These are phyloP conservation scores for Vicia sativa DNA, from an alignment of 306 rosid genomes.

Conservation along the genomic window DNA sequence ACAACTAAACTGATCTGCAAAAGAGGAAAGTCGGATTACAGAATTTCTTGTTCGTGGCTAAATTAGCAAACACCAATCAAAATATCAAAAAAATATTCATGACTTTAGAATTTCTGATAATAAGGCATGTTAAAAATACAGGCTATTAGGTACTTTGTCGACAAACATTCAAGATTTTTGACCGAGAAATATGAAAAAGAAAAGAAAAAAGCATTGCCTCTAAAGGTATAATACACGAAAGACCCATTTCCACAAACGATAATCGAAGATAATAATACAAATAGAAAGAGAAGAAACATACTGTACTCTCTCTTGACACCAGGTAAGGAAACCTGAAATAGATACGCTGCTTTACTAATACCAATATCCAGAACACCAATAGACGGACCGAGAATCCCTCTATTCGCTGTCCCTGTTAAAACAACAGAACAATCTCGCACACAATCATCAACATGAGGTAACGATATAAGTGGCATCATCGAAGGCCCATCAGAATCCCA, in stretches of 20 bases:
- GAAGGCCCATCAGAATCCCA: conserved; percentile 45
- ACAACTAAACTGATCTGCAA: conserved; percentile 63
- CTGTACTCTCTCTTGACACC: conserved; percentile 65
- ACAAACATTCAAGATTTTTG: conserved; percentile 6
- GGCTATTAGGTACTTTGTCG: conserved; percentile 1
- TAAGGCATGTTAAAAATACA: conserved; percentile 12
- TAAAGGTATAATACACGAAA: no score
- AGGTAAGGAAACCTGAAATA: conserved; percentile 69
- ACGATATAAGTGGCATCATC: conserved; percentile 52
- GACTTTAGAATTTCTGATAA: not conserved
- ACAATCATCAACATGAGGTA: conserved; percentile 39
- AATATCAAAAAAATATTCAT: not conserved
- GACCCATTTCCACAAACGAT: no score
- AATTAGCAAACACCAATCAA: not conserved
- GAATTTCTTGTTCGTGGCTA: not conserved
- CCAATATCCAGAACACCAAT: conserved; percentile 72
- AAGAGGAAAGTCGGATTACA: not conserved
- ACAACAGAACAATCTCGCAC: conserved; percentile 42
- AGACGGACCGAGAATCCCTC: conserved; percentile 56
- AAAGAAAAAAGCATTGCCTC: no score
- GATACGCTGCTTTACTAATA: conserved; percentile 55
- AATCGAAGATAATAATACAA: no score
- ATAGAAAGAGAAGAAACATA: conserved; percentile 43
- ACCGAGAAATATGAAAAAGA: conserved; percentile 6
- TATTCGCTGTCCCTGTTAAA: conserved; percentile 62